Evolutionary conservation across 1,284 basidiomycete genomes (phyloP).

Genomic region (Paramarasmius palmivorus): DNA sequence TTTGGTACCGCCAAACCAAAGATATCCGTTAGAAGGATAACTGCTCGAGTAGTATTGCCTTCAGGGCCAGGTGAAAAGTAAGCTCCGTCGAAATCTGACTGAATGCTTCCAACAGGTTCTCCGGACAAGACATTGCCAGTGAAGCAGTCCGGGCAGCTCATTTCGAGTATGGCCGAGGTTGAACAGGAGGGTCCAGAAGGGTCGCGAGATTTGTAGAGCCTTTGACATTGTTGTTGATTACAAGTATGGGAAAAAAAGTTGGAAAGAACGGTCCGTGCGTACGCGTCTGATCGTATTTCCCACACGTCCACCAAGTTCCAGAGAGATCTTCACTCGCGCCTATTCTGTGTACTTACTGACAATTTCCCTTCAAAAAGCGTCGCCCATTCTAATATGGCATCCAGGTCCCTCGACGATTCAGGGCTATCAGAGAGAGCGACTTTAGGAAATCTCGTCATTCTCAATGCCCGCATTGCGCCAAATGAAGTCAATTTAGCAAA

Average conservation of each 20-base stretch:
- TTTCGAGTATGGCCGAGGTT: no score
- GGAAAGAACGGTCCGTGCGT: no score
- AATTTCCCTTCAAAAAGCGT: no score
- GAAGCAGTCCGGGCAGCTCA: conserved; percentile 41
- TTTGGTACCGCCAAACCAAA: conserved; percentile 53
- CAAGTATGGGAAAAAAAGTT: no score
- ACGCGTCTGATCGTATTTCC: no score
- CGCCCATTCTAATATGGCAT: neutral
- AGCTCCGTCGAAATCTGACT: conserved; percentile 16
- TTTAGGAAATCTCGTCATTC: conserved; percentile 20
- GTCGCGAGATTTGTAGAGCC: no score
- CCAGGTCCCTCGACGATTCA: neutral
- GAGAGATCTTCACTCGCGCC: no score
- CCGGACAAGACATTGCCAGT: conserved; percentile 38
- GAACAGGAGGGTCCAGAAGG: no score
- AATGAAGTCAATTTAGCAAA: conserved; percentile 22
- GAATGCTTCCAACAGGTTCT: conserved; percentile 36
- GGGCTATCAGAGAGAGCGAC: neutral
- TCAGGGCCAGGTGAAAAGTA: conserved; percentile 23
- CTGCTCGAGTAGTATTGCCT: conserved; percentile 28
- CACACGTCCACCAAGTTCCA: no score
- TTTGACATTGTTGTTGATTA: no score
- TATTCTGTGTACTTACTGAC: no score
- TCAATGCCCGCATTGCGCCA: conserved; percentile 34
- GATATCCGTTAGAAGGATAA: conserved; percentile 53